Conservation (phyloP, 306 rosid species). For the Quercus aquifolioides region DNA sequence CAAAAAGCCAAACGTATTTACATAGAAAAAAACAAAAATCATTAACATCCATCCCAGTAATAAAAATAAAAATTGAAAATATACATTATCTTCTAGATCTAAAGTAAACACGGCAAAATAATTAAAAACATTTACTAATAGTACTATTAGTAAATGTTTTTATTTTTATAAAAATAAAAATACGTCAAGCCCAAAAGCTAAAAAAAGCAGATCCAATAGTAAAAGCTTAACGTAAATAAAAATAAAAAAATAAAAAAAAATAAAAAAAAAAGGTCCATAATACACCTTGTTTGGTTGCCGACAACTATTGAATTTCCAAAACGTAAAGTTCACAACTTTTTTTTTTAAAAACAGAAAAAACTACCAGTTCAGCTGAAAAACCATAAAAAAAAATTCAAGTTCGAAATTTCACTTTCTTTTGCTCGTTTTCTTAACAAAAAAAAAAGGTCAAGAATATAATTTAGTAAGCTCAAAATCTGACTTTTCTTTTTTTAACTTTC, state of each 20-base stretch:
- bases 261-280: not conserved
- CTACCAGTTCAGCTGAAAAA: too few species aligned
- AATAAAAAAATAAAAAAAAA: not conserved
- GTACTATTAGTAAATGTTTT: too few species aligned
- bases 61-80: not conserved
- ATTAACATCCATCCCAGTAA: not conserved
- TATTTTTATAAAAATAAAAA: too few species aligned
- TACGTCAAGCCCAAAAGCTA: not conserved
- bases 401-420: too few species aligned
- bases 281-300: not conserved
- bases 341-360: not conserved
- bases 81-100: constrained; percentile 4
- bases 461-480: too few species aligned
- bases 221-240: not conserved
- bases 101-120: not conserved
- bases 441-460: too few species aligned
- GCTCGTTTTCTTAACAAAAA: too few species aligned
- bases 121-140: not conserved
- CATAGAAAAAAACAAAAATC: constrained; percentile 20
- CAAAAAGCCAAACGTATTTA: constrained; percentile 1
- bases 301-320: not conserved
- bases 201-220: not conserved
- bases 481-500: too few species aligned
- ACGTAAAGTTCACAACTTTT: not conserved
- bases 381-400: too few species aligned